phyloP scores from a whole-genome alignment of 768 basidiomycete genomes.

The Phanerochaete sordida region DNA sequence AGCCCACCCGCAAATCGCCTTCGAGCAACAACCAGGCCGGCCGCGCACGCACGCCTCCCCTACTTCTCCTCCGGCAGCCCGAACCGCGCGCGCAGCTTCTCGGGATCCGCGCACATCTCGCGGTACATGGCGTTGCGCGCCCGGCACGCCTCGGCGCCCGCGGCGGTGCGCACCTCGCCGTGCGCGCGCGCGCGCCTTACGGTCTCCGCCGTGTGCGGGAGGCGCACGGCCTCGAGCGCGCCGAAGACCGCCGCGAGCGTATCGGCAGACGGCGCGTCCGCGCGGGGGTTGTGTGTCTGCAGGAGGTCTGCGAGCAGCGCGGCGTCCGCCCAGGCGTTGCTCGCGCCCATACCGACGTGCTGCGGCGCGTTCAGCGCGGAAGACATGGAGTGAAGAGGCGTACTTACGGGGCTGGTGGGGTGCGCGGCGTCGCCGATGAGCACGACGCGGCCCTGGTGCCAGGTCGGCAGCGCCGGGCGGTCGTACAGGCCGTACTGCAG shows the following conservation, averaged over 20 bases:
- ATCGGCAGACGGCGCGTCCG: slow-evolving; percentile 22
- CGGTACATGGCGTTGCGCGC: slow-evolving; percentile 26
- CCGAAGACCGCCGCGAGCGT: slow-evolving; percentile 28
- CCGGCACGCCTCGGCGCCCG: slow-evolving; percentile 29
- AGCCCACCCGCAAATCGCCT: too few species aligned
- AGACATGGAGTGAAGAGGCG: background rate
- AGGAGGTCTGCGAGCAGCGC: slow-evolving; percentile 33
- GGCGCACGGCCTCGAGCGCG: slow-evolving; percentile 31
- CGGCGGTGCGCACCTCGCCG: slow-evolving; percentile 33
- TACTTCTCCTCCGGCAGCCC: too few species aligned
- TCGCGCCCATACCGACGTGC: slow-evolving; percentile 45
- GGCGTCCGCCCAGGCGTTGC: slow-evolving; percentile 42
- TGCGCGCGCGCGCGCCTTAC: slow-evolving; percentile 32
- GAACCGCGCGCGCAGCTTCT: background rate
- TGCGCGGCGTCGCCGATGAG: slow-evolving; percentile 45
- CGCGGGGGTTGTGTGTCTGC: slow-evolving; percentile 26
- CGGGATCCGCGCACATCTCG: background rate
- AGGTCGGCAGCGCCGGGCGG: slow-evolving; percentile 35
- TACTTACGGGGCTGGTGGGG: slow-evolving; percentile 40
- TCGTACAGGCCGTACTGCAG: slow-evolving; percentile 41
- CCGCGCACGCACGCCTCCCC: too few species aligned
- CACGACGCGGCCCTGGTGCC: slow-evolving; percentile 40
- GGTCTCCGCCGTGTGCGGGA: slow-evolving; percentile 31
- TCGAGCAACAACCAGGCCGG: too few species aligned
- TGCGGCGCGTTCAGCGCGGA: slow-evolving; percentile 14